A percentile compares a stretch with the other conserved stretches of the same genome.
Conservation (phyloP, 805 yeast genomes). For the Komagataella pastoris region DNA sequence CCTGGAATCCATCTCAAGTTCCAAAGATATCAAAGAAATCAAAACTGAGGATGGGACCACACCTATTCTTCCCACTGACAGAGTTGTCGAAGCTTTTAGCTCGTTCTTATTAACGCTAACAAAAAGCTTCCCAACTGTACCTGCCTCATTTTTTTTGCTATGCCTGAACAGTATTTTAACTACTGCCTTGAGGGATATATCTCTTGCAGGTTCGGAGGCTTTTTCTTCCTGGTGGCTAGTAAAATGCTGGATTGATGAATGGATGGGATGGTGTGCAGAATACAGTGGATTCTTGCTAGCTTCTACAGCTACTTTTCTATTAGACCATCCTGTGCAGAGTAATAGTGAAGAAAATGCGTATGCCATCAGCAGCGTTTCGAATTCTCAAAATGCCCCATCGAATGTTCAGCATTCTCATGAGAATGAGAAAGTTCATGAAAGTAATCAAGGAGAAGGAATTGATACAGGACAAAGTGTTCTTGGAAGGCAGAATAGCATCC, state of each 20-base stretch:
- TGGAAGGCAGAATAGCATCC: not conserved
- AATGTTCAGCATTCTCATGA: not conserved
- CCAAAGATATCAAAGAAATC: not conserved
- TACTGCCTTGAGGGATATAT: conserved; percentile 47
- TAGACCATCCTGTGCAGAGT: not conserved
- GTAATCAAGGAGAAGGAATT: not conserved
- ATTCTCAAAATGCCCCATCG: not conserved
- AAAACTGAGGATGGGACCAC: not conserved
- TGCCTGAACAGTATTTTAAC: conserved; percentile 41
- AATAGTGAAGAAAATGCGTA: not conserved
- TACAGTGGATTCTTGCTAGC: conserved; percentile 30
- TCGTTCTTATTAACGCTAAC: conserved; percentile 9
- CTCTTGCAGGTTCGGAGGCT: conserved; percentile 41
- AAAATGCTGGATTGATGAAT: conserved; percentile 68
- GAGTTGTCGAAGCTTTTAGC: conserved; percentile 7
- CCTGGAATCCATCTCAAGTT: conserved; percentile 6
- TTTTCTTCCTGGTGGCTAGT: conserved; percentile 70
- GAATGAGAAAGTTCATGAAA: not conserved
- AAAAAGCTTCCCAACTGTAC: conserved; percentile 28
- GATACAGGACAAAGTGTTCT: not conserved
- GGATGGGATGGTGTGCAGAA: conserved; percentile 54
- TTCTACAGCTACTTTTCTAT: not conserved
- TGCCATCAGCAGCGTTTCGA: not conserved
- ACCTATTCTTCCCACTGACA: conserved; percentile 1
- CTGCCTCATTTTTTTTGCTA: conserved; percentile 43